Evolutionary conservation across 1,284 basidiomycete species (phyloP).

Genomic region (Cutaneotrichosporon mucoides): DNA sequence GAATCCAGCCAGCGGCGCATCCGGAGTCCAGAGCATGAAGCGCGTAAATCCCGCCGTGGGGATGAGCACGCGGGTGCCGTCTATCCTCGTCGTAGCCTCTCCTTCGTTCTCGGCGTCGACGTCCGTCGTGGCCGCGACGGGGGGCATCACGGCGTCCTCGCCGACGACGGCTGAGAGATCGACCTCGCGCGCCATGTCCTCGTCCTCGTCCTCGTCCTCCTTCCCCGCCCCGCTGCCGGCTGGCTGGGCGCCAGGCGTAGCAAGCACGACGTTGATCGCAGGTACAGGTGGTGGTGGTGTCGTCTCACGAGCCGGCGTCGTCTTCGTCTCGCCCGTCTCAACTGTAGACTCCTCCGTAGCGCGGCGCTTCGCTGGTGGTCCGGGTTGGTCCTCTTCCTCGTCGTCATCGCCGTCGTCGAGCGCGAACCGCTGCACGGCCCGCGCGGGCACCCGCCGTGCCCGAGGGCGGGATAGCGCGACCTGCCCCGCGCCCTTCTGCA

Average conservation of each 20-base stretch:
- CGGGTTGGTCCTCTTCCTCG: background rate
- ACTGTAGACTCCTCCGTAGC: too few species aligned
- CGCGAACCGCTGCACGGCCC: conserved; percentile 17
- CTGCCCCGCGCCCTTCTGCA: conserved; percentile 33
- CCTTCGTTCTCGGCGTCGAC: background rate
- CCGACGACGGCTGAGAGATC: background rate
- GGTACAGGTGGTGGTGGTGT: background rate
- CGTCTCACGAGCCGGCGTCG: background rate
- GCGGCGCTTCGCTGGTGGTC: too few species aligned
- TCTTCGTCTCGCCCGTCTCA: background rate
- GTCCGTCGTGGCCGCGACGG: background rate
- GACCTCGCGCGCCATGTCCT: conserved; percentile 6
- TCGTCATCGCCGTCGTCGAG: conserved; percentile 37
- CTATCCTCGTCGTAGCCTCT: background rate
- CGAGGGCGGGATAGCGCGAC: conserved; percentile 34
- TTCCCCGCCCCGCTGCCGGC: background rate
- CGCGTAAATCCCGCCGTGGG: conserved; percentile 28
- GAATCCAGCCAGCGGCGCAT: conserved; percentile 38
- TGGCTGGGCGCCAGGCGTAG: background rate
- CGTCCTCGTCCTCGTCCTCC: conserved; percentile 2
- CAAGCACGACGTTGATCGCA: background rate
- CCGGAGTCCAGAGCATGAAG: conserved; percentile 42
- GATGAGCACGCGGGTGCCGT: conserved; percentile 19
- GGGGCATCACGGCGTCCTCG: too few species aligned
- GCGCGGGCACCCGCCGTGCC: background rate